These are phyloP conservation scores for Mycosphaerella sp. DNA, from an alignment of 2,329 filamentous ascomycete genomes.

Conservation along the genomic window DNA sequence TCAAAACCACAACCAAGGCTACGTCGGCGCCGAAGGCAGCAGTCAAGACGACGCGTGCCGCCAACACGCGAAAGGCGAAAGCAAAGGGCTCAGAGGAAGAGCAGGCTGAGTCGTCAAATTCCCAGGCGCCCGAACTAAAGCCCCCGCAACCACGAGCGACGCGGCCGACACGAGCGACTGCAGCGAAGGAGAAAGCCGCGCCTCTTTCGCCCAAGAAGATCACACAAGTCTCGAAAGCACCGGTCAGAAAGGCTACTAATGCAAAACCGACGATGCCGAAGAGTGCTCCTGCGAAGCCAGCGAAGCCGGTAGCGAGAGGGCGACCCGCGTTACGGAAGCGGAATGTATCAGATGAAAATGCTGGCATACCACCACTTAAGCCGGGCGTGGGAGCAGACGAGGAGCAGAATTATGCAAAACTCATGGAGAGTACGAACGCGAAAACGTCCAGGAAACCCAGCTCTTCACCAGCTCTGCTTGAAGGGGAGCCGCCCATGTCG, in stretches of 20 bases:
- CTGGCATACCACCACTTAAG: slow-evolving; percentile 15
- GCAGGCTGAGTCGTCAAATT: background rate
- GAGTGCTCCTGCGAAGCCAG: slow-evolving; percentile 5
- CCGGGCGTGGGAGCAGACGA: background rate
- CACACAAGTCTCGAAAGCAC: slow-evolving; percentile 28
- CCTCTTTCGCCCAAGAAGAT: slow-evolving; percentile 35
- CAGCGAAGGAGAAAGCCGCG: slow-evolving; percentile 21
- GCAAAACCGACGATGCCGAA: slow-evolving; percentile 8
- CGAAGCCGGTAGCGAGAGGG: slow-evolving; percentile 7
- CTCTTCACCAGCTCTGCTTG: background rate
- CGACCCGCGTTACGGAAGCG: slow-evolving; percentile 18
- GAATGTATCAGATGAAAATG: slow-evolving; percentile 31
- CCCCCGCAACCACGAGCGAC: slow-evolving; percentile 14
- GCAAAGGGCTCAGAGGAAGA: slow-evolving; percentile 11
- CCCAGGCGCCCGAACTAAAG: slow-evolving; percentile 2
- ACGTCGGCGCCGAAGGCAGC: background rate
- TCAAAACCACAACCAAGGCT: background rate
- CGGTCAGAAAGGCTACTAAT: slow-evolving; percentile 6
- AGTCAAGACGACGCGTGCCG: background rate
- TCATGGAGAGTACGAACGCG: slow-evolving; percentile 3
- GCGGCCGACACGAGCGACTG: slow-evolving; percentile 20
- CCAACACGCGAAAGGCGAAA: slow-evolving; percentile 5
- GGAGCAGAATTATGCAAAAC: slow-evolving; percentile 4
- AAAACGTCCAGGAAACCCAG: background rate
- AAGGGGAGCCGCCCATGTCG: slow-evolving; percentile 22